phyloP scores from a whole-genome alignment of 306 rosid genomes.

The Begonia peltatifolia region DNA sequence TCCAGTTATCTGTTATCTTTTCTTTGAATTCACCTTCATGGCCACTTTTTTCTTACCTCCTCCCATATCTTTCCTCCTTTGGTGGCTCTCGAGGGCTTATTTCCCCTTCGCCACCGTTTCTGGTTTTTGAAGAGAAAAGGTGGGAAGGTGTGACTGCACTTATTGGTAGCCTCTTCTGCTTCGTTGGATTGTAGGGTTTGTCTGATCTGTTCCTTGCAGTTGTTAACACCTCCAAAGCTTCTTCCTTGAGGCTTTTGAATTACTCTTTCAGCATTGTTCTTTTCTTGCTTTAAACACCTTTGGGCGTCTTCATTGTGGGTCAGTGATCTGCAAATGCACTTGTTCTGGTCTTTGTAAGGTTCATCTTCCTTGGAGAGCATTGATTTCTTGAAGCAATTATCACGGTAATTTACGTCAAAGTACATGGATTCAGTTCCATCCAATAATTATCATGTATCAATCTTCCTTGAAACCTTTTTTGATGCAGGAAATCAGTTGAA shows the following conservation, averaged over 20 bases:
- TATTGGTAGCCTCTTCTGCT: slow-evolving; percentile 3
- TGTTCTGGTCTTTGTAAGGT: background rate
- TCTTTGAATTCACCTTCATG: background rate
- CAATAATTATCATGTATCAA: background rate
- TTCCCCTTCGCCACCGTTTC: slow-evolving; percentile 7
- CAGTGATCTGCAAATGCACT: background rate
- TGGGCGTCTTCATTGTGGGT: background rate
- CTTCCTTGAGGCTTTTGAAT: background rate
- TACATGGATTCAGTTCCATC: background rate
- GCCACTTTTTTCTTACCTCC: background rate
- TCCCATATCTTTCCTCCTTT: slow-evolving; percentile 7
- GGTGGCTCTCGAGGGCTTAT: slow-evolving; percentile 1
- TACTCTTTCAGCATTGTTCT: too few species aligned
- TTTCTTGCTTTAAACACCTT: too few species aligned
- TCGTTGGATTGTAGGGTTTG: background rate
- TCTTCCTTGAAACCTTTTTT: background rate
- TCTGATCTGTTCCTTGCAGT: background rate
- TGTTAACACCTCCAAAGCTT: background rate
- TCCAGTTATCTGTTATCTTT: background rate
- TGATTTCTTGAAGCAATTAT: background rate
- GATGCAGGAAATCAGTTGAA: background rate
- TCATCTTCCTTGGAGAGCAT: background rate
- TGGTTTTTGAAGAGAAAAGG: slow-evolving; percentile 11
- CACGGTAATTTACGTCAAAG: background rate
- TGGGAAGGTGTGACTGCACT: slow-evolving; percentile 1